Evolutionary conservation across 176 grass and related monocot species (phyloP).

Genomic region (Oryza coarctata): DNA sequence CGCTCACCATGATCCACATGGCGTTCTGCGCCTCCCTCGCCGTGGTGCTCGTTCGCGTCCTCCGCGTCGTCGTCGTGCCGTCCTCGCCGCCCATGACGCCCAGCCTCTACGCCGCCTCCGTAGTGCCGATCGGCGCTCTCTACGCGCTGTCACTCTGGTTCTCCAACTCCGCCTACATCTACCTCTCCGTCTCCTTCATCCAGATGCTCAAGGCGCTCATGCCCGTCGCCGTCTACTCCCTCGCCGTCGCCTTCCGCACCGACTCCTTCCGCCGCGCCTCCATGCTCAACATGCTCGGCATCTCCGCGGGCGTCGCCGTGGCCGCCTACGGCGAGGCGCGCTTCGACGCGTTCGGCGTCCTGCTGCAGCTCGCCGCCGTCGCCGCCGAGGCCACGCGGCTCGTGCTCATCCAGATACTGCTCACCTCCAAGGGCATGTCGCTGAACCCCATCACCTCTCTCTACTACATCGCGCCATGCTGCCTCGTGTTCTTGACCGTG

Average conservation of each 20-base stretch:
- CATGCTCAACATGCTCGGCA: conserved; percentile 89
- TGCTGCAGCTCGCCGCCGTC: conserved; percentile 73
- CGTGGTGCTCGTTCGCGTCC: conserved; percentile 50
- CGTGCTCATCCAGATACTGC: conserved; percentile 87
- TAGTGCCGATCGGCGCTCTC: conserved; percentile 71
- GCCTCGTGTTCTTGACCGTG: conserved; percentile 65
- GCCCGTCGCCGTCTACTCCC: conserved; percentile 93
- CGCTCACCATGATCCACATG: conserved; percentile 91
- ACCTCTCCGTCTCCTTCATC: conserved; percentile 98
- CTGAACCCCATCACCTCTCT: conserved; percentile 90
- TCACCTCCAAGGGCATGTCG: conserved; percentile 62
- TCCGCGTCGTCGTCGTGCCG: conserved; percentile 60
- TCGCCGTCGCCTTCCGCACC: conserved; percentile 64
- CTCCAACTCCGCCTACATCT: conserved; percentile 98
- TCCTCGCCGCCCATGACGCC: conserved; percentile 39
- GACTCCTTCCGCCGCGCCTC: conserved; percentile 47
- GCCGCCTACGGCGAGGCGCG: conserved; percentile 75
- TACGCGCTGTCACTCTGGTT: conserved; percentile 96
- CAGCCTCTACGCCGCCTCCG: conserved; percentile 52
- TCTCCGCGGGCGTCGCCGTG: conserved; percentile 76
- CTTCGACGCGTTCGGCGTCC: conserved; percentile 62
- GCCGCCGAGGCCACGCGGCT: conserved; percentile 80
- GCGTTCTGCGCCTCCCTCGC: conserved; percentile 71
- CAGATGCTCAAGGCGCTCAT: conserved; percentile 99
- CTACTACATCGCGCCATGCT: conserved; percentile 84